Evolutionary conservation across 352 stramenopile species (phyloP).

Genomic region (Globisporangium takayamanum): DNA sequence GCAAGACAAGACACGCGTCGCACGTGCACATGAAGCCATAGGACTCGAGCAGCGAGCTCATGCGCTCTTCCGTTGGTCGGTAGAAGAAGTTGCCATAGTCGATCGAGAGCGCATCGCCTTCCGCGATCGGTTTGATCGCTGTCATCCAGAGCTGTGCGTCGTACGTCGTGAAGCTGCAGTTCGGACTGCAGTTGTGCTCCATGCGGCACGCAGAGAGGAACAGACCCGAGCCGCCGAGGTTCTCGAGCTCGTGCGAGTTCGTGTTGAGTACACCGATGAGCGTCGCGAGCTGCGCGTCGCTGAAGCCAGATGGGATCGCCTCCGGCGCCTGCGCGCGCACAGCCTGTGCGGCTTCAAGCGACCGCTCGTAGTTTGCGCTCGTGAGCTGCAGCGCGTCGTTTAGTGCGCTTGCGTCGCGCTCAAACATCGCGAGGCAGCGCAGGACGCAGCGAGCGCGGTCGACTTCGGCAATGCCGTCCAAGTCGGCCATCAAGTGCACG

Average conservation of each 20-base stretch:
- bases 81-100: conserved; percentile 82
- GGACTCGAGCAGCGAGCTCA: conserved; percentile 45
- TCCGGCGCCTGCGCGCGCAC: conserved; percentile 39
- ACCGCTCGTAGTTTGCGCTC: conserved; percentile 37
- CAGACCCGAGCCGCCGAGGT: conserved; percentile 58
- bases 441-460: conserved; percentile 68
- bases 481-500: conserved; percentile 41
- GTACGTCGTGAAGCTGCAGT: conserved; percentile 73
- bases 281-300: conserved; percentile 48
- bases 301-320: conserved; percentile 49
- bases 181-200: conserved; percentile 66
- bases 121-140: conserved; percentile 54
- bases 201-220: conserved; percentile 70
- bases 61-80: conserved; percentile 50
- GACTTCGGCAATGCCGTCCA: conserved; percentile 63
- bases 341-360: conserved; percentile 29
- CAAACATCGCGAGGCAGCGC: conserved; percentile 57
- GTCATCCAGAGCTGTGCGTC: conserved; percentile 71
- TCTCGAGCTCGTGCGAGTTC: conserved; percentile 70
- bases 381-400: conserved; percentile 38
- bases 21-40: conserved; percentile 67
- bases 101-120: conserved; percentile 60
- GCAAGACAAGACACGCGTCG: conserved; percentile 36
- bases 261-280: conserved; percentile 72
- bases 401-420: conserved; percentile 36